Evolutionary conservation across 768 basidiomycete species (phyloP).

Genomic region (Leccinum obscurum): DNA sequence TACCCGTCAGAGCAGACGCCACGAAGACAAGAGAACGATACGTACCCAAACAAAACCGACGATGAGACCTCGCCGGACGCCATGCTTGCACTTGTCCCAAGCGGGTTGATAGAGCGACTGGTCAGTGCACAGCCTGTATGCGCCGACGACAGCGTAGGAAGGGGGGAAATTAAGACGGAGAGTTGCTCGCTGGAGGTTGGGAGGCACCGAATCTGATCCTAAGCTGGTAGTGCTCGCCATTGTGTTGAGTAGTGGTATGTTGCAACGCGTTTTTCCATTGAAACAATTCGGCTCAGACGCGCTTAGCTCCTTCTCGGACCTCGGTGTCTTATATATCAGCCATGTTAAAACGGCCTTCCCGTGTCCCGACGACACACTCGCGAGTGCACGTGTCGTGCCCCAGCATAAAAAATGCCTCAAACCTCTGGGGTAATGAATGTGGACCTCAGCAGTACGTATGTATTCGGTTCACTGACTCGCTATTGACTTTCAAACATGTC

Average conservation of each 20-base stretch:
- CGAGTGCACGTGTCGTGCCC: not conserved
- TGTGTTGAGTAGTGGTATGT: not conserved
- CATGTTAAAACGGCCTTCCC: not conserved
- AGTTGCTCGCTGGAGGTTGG: slow-evolving; percentile 50
- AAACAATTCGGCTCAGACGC: too few relatives aligned
- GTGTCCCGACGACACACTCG: not conserved
- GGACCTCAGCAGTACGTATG: slow-evolving; percentile 21
- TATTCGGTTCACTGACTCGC: not conserved
- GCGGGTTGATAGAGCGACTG: slow-evolving; percentile 65
- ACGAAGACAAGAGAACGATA: not conserved
- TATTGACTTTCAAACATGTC: not conserved
- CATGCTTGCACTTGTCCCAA: slow-evolving; percentile 86
- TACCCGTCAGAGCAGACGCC: slow-evolving; percentile 1
- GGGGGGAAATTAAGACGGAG: slow-evolving; percentile 75
- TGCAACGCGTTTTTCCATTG: too few relatives aligned
- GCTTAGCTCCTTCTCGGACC: too few relatives aligned
- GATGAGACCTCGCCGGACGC: slow-evolving; percentile 61
- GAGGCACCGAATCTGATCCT: slow-evolving; percentile 38
- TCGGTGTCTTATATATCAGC: not conserved
- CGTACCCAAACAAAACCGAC: slow-evolving; percentile 74
- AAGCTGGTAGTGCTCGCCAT: not conserved
- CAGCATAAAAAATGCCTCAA: not conserved
- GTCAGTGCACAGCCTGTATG: slow-evolving; percentile 81
- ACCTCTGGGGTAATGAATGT: slow-evolving; percentile 27
- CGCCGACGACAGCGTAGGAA: slow-evolving; percentile 81